phyloP scores from a whole-genome alignment of 805 yeast species.

The Pichia phayaonensis region DNA sequence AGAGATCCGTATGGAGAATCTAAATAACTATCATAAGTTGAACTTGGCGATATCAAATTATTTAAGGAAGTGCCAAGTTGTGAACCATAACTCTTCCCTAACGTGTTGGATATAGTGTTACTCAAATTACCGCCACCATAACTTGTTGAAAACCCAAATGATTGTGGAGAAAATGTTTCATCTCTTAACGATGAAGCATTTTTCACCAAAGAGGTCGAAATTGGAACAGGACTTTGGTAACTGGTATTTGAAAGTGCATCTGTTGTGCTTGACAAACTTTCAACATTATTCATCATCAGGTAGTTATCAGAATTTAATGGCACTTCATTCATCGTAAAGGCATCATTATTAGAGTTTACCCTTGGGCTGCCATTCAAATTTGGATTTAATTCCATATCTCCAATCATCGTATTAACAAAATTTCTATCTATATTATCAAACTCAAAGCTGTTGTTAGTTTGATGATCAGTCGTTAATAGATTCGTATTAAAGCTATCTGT shows the following conservation, averaged over 20 bases:
- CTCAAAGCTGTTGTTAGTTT: not conserved
- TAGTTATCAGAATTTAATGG: not conserved
- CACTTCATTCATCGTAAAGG: not conserved
- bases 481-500: not conserved
- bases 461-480: not conserved
- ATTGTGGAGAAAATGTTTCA: slow-evolving; percentile 24
- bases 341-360: not conserved
- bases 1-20: slow-evolving; percentile 31
- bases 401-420: not conserved
- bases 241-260: not conserved
- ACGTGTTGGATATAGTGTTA: slow-evolving; percentile 5
- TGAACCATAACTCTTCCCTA: slow-evolving; percentile 23
- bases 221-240: slow-evolving; percentile 2
- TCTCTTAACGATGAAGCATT: not conserved
- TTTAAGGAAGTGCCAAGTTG: slow-evolving; percentile 27
- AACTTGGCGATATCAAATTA: slow-evolving; percentile 28
- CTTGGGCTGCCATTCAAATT: not conserved
- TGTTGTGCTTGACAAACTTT: not conserved
- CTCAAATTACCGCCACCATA: slow-evolving; percentile 6
- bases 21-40: slow-evolving; percentile 27
- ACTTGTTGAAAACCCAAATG: slow-evolving; percentile 15
- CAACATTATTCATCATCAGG: not conserved
- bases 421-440: not conserved
- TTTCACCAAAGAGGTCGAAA: not conserved
- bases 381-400: not conserved